Base-by-base conservation (phyloP, 805 yeast species). In the Jamesozyma hellenica region DNA sequence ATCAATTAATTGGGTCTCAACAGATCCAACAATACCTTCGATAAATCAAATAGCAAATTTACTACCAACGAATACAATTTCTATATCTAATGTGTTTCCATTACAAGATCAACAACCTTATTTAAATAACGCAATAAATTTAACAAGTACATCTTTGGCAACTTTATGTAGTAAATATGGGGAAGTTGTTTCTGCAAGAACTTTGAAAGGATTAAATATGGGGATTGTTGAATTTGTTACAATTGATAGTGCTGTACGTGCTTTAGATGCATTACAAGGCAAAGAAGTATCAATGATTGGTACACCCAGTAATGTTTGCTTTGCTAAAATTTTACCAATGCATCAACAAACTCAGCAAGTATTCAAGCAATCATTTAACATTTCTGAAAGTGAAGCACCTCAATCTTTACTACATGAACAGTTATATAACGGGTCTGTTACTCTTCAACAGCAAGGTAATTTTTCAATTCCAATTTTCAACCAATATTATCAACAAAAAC, bases 241-340 rank as follows among this genome's bases (percentile, higher is more conserved):
- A 21, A 62, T 82, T 5, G 95, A 85, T 38, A 66, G 76, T 26
- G 94, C 98, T 8, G 76, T 83, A 69, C 72, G 70, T 35, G 86
- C 95, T 38, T 78, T 79, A 53, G 82, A 84, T 13, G 75, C 70
- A 36, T 71, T 88, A 53, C 85, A 82, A 53, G 94, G 87, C 46
- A 77, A 79, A 47, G 96, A 90, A 53, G 68, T 90, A 30, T 61
- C 65, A 1, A 73, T 78, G 44, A 84, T 90, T 2, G 95, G 94
- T 3, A 69, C 74, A 19, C 75, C 81, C 14, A 75, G 92, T 56
- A 66, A 75, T 30, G 84, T 86, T 29, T 84, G 88, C 0, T 92
- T 86, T 68, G 96, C 96, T 3, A 83, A 81, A 52, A 73, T 86
- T 26, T 51, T 60, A 49, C 72, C 63, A 29, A 56, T 50, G 56